Evolutionary conservation across 2,329 filamentous ascomycete species (phyloP).

Genomic region (Fusarium staphyleae): DNA sequence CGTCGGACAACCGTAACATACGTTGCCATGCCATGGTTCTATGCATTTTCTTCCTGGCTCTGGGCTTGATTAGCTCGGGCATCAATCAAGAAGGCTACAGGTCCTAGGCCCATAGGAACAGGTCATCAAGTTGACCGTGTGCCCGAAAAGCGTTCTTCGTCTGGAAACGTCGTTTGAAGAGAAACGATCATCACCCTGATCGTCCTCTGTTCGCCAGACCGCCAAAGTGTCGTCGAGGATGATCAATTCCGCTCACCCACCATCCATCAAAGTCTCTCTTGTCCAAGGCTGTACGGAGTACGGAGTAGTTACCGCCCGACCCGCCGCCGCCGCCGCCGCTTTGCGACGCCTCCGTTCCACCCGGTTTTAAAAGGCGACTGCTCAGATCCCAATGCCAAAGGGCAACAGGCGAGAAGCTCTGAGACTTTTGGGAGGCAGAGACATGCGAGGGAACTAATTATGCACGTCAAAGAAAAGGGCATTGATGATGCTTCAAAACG

Average conservation of each 20-base stretch:
- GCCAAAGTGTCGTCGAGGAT: constrained; percentile 9
- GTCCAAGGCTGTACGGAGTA: constrained; percentile 13
- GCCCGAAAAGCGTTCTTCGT: constrained; percentile 15
- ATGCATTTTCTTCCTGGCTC: not conserved
- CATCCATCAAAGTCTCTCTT: constrained; percentile 1
- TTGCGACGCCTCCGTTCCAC: constrained; percentile 30
- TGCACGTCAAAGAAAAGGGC: constrained; percentile 4
- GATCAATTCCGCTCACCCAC: constrained; percentile 25
- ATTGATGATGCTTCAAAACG: constrained; percentile 9
- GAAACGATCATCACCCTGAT: constrained; percentile 24
- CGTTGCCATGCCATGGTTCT: constrained; percentile 3
- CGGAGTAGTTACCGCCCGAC: no score
- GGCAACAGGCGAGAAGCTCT: constrained; percentile 6
- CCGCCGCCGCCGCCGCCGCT: no score
- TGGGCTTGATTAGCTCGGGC: constrained; percentile 27
- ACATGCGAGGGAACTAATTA: not conserved
- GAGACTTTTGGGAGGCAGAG: not conserved
- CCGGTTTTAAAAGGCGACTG: constrained; percentile 13
- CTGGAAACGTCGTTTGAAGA: not conserved
- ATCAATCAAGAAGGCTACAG: constrained; percentile 24
- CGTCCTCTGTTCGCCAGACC: constrained; percentile 27
- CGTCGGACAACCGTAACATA: no score
- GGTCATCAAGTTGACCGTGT: constrained; percentile 22
- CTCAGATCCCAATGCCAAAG: not conserved
- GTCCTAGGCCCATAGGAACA: constrained; percentile 10